Percentiles rank a stretch among this genome's conserved stretches.
Conservation (phyloP, 805 yeast genomes). For the Nakazawaea wickerhamii region DNA sequence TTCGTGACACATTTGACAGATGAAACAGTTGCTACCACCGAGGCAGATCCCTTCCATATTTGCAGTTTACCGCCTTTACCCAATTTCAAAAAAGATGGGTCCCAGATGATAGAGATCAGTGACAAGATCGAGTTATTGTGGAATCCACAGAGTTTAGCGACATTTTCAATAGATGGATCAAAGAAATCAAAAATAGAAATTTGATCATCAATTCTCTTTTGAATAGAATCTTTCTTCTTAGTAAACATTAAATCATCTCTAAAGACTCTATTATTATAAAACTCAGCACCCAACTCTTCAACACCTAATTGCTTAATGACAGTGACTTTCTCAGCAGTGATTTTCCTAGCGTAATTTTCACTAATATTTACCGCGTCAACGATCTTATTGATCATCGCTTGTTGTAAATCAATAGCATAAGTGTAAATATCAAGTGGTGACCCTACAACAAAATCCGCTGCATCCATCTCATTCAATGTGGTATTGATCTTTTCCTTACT, state of each 20-base stretch:
- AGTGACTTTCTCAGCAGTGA: constrained; percentile 57
- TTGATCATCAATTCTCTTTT: constrained; percentile 51
- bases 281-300: constrained; percentile 56
- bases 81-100: constrained; percentile 20
- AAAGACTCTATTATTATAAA: constrained; percentile 55
- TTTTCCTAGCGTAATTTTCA: constrained; percentile 62
- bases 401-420: constrained; percentile 67
- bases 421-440: constrained; percentile 59
- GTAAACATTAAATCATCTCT: constrained; percentile 79
- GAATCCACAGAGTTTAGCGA: constrained; percentile 41
- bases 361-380: constrained; percentile 55
- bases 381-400: constrained; percentile 60
- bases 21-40: constrained; percentile 21
- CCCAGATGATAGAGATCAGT: constrained; percentile 22
- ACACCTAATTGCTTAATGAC: constrained; percentile 60
- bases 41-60: constrained; percentile 25
- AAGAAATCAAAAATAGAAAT: constrained; percentile 70
- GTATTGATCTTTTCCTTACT: constrained; percentile 48
- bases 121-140: constrained; percentile 20
- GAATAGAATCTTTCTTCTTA: constrained; percentile 56
- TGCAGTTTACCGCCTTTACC: constrained; percentile 23
- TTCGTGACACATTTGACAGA: constrained; percentile 26
- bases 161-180: constrained; percentile 67
- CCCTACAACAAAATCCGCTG: constrained; percentile 28
- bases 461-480: constrained; percentile 41